Evolutionary conservation across 768 basidiomycete genomes (phyloP).

Genomic region (Boletus reticulatus): DNA sequence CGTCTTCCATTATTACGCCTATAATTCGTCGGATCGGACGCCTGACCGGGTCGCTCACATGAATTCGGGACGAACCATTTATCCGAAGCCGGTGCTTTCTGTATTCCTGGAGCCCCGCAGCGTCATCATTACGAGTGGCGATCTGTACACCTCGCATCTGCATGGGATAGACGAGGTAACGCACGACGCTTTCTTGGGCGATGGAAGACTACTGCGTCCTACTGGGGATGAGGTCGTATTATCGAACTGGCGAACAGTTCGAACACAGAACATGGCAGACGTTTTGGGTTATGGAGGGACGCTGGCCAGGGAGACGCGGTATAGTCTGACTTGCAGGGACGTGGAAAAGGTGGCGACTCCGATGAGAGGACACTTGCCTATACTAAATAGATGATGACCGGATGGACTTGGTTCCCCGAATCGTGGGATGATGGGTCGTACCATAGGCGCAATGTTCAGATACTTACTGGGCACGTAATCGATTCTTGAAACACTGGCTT

Average conservation of each 20-base stretch:
- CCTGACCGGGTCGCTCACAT: slow-evolving; percentile 16
- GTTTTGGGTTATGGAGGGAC: slow-evolving; percentile 47
- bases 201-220: slow-evolving; percentile 22
- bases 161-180: slow-evolving; percentile 74
- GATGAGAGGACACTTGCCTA: background rate
- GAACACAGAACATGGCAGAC: slow-evolving; percentile 36
- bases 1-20: slow-evolving; percentile 80
- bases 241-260: slow-evolving; percentile 59
- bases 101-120: slow-evolving; percentile 85
- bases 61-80: slow-evolving; percentile 51
- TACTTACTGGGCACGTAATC: background rate
- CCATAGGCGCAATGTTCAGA: background rate
- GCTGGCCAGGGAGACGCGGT: slow-evolving; percentile 57
- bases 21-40: slow-evolving; percentile 33
- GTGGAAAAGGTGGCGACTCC: slow-evolving; percentile 55
- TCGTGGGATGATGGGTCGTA: background rate
- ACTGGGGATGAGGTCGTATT: slow-evolving; percentile 36
- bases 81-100: slow-evolving; percentile 62
- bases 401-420: background rate
- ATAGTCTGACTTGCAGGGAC: slow-evolving; percentile 86
- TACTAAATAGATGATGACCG: background rate
- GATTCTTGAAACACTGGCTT: background rate
- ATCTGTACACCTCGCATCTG: slow-evolving; percentile 68
- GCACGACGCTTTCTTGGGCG: slow-evolving; percentile 44
- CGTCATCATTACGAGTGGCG: slow-evolving; percentile 68